Conservation (phyloP, 768 basidiomycete genomes). For the Russula olivacea region DNA sequence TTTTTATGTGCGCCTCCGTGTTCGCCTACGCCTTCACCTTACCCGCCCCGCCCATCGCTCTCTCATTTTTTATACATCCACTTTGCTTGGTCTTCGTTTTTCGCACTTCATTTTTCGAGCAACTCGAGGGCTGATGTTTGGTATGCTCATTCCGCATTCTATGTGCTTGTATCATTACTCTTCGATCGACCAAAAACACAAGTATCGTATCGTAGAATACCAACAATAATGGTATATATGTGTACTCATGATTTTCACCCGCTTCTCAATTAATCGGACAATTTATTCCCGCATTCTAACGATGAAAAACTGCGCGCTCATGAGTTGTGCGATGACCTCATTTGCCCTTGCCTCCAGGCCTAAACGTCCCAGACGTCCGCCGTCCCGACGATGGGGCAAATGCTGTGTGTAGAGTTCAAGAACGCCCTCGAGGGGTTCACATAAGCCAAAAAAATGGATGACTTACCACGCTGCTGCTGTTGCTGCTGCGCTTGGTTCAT, state of each 20-base stretch:
- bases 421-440: neutral
- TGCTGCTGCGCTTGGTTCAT: conserved; percentile 8
- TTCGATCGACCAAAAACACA: neutral
- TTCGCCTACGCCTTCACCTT: neutral
- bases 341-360: conserved; percentile 33
- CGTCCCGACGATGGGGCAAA: conserved; percentile 39
- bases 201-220: conserved; percentile 12
- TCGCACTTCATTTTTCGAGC: neutral
- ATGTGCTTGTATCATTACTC: conserved; percentile 7
- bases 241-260: conserved; percentile 7
- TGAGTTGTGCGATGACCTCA: neutral
- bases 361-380: conserved; percentile 40
- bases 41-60: neutral
- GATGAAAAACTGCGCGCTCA: neutral
- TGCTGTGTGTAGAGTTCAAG: conserved; percentile 30
- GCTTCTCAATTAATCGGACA: neutral
- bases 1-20: conserved; percentile 16
- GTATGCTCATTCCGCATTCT: conserved; percentile 11
- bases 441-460: neutral
- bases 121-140: conserved; percentile 5
- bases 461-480: conserved; percentile 20
- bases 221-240: conserved; percentile 16
- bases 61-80: neutral
- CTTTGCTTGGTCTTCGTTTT: neutral
- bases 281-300: neutral